Evolutionary conservation across 192 early-diverging fungal species (phyloP).

Genomic region (Backusella sp.): DNA sequence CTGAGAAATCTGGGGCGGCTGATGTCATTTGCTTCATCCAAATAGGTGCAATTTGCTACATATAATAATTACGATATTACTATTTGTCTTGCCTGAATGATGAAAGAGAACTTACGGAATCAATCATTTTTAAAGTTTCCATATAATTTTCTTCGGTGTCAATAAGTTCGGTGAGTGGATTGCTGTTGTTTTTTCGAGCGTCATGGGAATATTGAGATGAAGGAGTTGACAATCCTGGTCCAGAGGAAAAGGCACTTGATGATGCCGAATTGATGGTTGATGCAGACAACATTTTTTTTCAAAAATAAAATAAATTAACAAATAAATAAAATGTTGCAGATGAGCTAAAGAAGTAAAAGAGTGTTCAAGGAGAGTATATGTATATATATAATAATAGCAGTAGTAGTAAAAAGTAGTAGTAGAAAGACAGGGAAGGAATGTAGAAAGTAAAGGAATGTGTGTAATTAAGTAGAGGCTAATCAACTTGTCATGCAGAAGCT

Average conservation of each 20-base stretch:
- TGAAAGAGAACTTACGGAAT: conserved; percentile 37
- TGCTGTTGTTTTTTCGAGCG: conserved; percentile 14
- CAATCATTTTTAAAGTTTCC: conserved; percentile 46
- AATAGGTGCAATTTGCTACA: conserved; percentile 51
- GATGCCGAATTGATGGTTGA: conserved; percentile 25
- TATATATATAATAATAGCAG: neutral
- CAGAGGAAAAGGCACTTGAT: conserved; percentile 12
- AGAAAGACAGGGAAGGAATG: neutral
- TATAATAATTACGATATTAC: neutral
- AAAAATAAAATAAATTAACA: too few species aligned
- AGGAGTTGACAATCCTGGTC: conserved; percentile 16
- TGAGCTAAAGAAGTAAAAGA: neutral
- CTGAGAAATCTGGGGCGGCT: conserved; percentile 50
- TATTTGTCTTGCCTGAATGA: neutral
- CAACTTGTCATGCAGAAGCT: neutral
- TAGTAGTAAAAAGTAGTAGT: neutral
- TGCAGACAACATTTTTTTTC: conserved; percentile 24
- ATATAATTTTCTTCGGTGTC: conserved; percentile 57
- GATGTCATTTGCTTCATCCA: conserved; percentile 46
- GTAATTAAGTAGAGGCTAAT: neutral
- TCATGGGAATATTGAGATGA: conserved; percentile 26
- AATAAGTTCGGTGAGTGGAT: conserved; percentile 51
- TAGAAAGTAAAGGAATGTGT: neutral
- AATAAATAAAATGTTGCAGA: neutral
- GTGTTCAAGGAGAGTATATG: neutral